Base-by-base conservation (phyloP, 257 asterid species). In the Forsythia viridissima region DNA sequence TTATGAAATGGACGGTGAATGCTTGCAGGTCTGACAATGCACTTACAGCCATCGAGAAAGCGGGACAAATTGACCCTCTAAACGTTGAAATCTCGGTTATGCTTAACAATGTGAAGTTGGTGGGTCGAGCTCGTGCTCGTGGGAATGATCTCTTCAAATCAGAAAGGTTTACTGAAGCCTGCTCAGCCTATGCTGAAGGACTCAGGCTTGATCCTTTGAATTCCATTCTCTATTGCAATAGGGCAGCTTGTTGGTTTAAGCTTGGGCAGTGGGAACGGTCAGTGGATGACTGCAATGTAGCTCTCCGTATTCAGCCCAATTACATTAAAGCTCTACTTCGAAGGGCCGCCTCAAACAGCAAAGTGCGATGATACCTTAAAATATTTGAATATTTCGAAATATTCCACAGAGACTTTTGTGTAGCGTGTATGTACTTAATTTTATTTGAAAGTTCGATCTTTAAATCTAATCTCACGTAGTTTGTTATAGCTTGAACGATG, bases 211-310 rank as follows among this genome's bases (percentile, higher is more conserved):
- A 95, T 84, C 91, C 97, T 69, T 85, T 92, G 20, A 95, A 91
- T 80, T 86, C 99, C n/a, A 91, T 95, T 76, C 92, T 95, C 70
- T 95, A 88, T 80, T 93, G 98, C 91, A 95, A 95, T 74, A 88
- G 98, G 88, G 98, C 99, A 1, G 99, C 99, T 86, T 95, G 99
- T 76, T 90, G 96, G 97, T 90, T 87, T 85, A 95, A 90, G 90
- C 96, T 95, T 41, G 92, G 91, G 48, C 85, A 83, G 69, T 95
- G 97, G 97, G 94, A 92, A 74, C 87, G 61, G 4, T 90, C 99
- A 4, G 82, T 95, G 48, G 94, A 90, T 13, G 99, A 95, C 79
- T 95, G 98, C 87, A 88, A 87, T 77, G 93, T 88, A 76, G 99
- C 99, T 41, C 96, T 95, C 43, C 85, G 78, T 30, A 86, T 91